phyloP scores from a whole-genome alignment of 2,329 filamentous ascomycete species.

The Exophiala bonariae region DNA sequence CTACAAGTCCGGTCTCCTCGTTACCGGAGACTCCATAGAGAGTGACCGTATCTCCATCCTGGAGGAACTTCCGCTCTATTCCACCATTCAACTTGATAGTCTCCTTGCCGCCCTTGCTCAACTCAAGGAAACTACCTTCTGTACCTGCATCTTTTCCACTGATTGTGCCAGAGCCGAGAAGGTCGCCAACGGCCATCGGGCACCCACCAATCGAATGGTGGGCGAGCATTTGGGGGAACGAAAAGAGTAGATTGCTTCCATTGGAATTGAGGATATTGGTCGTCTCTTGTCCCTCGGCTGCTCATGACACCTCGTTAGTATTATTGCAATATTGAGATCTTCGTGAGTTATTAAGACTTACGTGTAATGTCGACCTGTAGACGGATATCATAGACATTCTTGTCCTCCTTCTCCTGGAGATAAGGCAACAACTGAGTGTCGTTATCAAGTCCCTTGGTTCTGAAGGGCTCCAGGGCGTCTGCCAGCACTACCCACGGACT shows the following conservation, averaged over 20 bases:
- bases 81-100: conserved; percentile 62
- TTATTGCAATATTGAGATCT: not conserved
- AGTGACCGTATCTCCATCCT: conserved; percentile 71
- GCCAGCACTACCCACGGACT: conserved; percentile 77
- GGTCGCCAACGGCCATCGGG: conserved; percentile 69
- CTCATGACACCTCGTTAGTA: conserved; percentile 5
- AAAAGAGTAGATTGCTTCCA: conserved; percentile 72
- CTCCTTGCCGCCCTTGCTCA: conserved; percentile 68
- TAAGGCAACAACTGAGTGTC: conserved; percentile 60
- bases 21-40: conserved; percentile 65
- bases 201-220: conserved; percentile 78
- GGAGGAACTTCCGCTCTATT: conserved; percentile 68
- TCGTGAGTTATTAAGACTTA: conserved; percentile 41
- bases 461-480: conserved; percentile 72
- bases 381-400: conserved; percentile 68
- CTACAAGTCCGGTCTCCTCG: conserved; percentile 66
- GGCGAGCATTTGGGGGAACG: conserved; percentile 79
- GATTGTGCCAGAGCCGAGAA: conserved; percentile 79
- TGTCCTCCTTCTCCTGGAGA: conserved; percentile 59
- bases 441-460: conserved; percentile 55
- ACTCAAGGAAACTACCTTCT: conserved; percentile 71
- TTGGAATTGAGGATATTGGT: conserved; percentile 63
- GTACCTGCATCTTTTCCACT: conserved; percentile 60
- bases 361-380: conserved; percentile 66
- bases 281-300: conserved; percentile 46